Evolutionary conservation across 2,329 filamentous ascomycete genomes (phyloP), one percentile per base, ranked within the genome.

Genomic region (Diaporthe ampelina): DNA sequence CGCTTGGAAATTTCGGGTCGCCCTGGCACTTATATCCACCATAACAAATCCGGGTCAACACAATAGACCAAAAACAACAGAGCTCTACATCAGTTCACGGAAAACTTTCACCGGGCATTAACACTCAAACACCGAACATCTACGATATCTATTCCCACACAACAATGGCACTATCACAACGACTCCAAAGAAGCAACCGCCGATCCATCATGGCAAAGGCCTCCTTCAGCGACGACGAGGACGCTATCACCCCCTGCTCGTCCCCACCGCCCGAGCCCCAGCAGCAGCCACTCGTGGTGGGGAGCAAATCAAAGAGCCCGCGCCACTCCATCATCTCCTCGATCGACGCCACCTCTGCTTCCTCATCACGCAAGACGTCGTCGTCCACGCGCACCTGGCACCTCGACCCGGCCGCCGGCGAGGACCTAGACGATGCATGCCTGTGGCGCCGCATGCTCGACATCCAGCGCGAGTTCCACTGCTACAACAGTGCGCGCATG

Each of bases 401-500:
- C 48, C 74, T 75, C 68, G 73, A 77, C 43, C 75, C 74, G 35
- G 50, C 75, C 68, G 79, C 80, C 45, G 82, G 81, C 17, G 81
- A 75, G 21, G 77, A 79, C 24, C 77, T 82, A 45, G 83, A 85
- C 76, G 80, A 83, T 3, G 80, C 81, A 65, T 77, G 78, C n/a
- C 78, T 86, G 9, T 86, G 85, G 85, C 79, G 78, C 52, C 82
- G 83, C 69, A 86, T 86, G 85, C 80, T 86, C 13, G 82, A 81
- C 1, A 81, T 86, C 10, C 84, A 86, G 78, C 80, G 80, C 29
- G 79, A 77, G 17, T 85, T 83, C 73, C 82, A 84, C 68, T 86
- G 84, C 78, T 86, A 86, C 78, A 85, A 84, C 70, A 86, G 84
- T 26, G 84, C 85, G 19, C 78, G 85, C 48, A 85, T 86, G 82